Evolutionary conservation across 2,329 filamentous ascomycete species (phyloP).

Genomic region (Fusarium devonianum): DNA sequence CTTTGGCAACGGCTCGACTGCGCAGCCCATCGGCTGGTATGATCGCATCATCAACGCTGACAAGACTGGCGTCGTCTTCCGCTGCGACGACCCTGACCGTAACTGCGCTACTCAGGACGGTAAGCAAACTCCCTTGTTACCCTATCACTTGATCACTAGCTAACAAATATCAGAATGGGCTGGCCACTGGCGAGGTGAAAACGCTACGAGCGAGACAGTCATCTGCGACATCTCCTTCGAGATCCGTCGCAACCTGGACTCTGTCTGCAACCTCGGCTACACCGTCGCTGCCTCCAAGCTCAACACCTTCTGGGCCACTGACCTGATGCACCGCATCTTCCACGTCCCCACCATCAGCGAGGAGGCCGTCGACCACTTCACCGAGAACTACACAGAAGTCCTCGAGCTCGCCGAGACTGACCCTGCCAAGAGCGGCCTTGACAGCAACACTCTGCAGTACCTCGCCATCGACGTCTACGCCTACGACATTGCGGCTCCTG

Average conservation of each 20-base stretch:
- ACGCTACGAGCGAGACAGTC: constrained; percentile 71
- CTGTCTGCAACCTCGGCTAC: constrained; percentile 69
- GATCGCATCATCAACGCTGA: constrained; percentile 66
- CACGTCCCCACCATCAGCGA: constrained; percentile 69
- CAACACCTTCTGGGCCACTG: constrained; percentile 70
- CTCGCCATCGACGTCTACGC: constrained; percentile 75
- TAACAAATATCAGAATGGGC: constrained; percentile 59
- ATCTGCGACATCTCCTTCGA: constrained; percentile 71
- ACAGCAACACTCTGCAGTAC: constrained; percentile 70
- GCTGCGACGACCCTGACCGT: constrained; percentile 72
- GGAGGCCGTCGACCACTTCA: constrained; percentile 66
- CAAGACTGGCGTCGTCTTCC: constrained; percentile 65
- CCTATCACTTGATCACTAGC: rapidly evolving
- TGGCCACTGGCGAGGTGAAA: constrained; percentile 72
- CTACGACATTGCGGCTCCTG: constrained; percentile 68
- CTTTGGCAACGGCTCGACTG: constrained; percentile 67
- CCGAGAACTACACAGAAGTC: constrained; percentile 63
- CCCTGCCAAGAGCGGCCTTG: constrained; percentile 58
- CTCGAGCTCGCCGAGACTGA: constrained; percentile 58
- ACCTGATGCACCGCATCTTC: constrained; percentile 71
- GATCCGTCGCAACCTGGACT: constrained; percentile 62
- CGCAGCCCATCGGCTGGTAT: constrained; percentile 67
- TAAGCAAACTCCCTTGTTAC: constrained; percentile 19
- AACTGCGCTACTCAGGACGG: constrained; percentile 64
- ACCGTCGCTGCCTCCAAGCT: constrained; percentile 62